Evolutionary conservation across 192 early-diverging fungal species (phyloP), one percentile per base, ranked within the genome.

Genomic region (Cetraspora pellucida): DNA sequence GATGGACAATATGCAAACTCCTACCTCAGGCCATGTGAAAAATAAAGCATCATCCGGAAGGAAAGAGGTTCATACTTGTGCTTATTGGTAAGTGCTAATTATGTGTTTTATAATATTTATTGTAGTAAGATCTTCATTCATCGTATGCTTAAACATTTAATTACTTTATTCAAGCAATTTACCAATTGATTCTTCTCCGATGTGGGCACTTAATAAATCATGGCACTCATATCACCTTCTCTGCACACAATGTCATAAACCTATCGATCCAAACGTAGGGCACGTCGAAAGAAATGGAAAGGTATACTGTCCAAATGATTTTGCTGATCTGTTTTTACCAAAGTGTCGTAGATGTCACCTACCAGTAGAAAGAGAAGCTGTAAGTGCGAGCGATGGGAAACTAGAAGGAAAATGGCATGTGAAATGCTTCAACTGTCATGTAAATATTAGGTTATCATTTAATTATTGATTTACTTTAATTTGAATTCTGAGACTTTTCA

Each of bases 231-330:
- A 83, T 49, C 90, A 90, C 78, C 85, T 90, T 70, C 82, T 86
- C 67, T 92, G 89, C 78, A 82, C 90, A 49, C 83, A 87, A 54
- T 95, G 93, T 80, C 83, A 88, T 43, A 84, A 89, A 74, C 82
- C 88, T 30, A 91, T 96, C 46, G 77, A 83, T 30, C 82, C 82
- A 63, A 79, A 83, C 16, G 69, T 77, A 6, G 83, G 86, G 10
- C 81, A 82, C 78, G 81, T 83, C 23, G 90, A 91, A 71, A 88
- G 89, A 80, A 85, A 93, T 31, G 84, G 83, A 10, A 84, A 86
- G 14, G 87, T 91, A 0, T 94, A 89, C 78, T 94, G 93, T 78
- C 83, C 83, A 37, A 80, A 81, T 28, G 93, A 94, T 78, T 94
- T 89, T 80, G 84, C 82, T n/a, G 71, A 86, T 23, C 67, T 91